These are phyloP conservation scores for Graphilbum fragrans DNA, from an alignment of 2,329 filamentous ascomycete species.

Conservation along the genomic window DNA sequence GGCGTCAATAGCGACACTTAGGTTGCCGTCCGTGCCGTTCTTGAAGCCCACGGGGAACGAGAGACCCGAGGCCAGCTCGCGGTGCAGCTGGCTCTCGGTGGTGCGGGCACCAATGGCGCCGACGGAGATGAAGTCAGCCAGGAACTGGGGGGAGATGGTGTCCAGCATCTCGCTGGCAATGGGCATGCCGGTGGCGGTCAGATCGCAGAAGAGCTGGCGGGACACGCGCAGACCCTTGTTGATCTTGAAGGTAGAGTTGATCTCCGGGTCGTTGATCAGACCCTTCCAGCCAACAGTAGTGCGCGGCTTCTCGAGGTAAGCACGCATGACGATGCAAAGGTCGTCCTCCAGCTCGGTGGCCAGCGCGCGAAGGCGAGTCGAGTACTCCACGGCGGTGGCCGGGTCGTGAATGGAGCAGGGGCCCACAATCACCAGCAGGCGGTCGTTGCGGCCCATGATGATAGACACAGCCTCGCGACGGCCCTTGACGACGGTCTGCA, in stretches of 20 bases:
- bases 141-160: slow-evolving; percentile 95
- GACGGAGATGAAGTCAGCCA: slow-evolving; percentile 88
- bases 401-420: slow-evolving; percentile 98
- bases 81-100: slow-evolving; percentile 91
- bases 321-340: slow-evolving; percentile 90
- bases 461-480: slow-evolving; percentile 59
- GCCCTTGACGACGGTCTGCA: slow-evolving; percentile 59
- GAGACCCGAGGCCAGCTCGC: slow-evolving; percentile 86
- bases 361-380: slow-evolving; percentile 61
- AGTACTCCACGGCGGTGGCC: slow-evolving; percentile 77
- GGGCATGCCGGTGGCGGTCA: slow-evolving; percentile 79
- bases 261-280: slow-evolving; percentile 96
- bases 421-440: slow-evolving; percentile 85
- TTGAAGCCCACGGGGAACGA: slow-evolving; percentile 99
- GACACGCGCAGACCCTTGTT: slow-evolving; percentile 94
- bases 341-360: slow-evolving; percentile 72
- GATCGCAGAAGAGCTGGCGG: slow-evolving; percentile 84
- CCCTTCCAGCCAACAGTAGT: slow-evolving; percentile 99
- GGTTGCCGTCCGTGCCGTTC: slow-evolving; percentile 91
- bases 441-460: slow-evolving; percentile 69
- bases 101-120: slow-evolving; percentile 93
- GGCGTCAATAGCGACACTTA: slow-evolving; percentile 87
- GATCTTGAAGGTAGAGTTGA: slow-evolving; percentile 95
- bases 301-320: slow-evolving; percentile 96
- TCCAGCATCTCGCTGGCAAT: slow-evolving; percentile 98